Conservation (phyloP, 495 filamentous ascomycete genomes). For the Bombardia bombarda region DNA sequence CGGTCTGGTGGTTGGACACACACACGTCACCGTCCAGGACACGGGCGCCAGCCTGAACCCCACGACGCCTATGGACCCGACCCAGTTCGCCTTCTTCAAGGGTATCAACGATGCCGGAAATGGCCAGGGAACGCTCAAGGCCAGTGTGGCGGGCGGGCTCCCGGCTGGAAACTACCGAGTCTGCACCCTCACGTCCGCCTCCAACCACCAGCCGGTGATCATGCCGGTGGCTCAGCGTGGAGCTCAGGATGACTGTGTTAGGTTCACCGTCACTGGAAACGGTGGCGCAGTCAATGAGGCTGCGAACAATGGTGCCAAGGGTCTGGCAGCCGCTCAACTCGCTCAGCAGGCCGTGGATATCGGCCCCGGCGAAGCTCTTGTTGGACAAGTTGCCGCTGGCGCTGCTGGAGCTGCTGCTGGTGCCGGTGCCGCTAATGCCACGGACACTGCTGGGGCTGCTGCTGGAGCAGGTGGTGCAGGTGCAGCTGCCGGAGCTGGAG, state of each 20-base stretch:
- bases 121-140: slow-evolving; percentile 13
- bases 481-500: neutral
- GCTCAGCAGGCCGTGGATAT: slow-evolving; percentile 8
- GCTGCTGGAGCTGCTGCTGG: slow-evolving; percentile 7
- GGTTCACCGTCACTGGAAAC: slow-evolving; percentile 15
- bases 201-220: slow-evolving; percentile 22
- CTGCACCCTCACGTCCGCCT: slow-evolving; percentile 16
- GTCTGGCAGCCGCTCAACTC: slow-evolving; percentile 7
- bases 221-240: slow-evolving; percentile 25
- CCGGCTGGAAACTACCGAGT: slow-evolving; percentile 20
- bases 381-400: neutral
- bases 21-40: slow-evolving; percentile 52
- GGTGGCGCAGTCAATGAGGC: slow-evolving; percentile 9
- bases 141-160: slow-evolving; percentile 15
- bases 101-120: slow-evolving; percentile 21
- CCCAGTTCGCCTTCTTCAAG: slow-evolving; percentile 20
- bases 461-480: slow-evolving; percentile 3
- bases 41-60: slow-evolving; percentile 33
- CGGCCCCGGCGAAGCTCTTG: slow-evolving; percentile 8
- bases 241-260: slow-evolving; percentile 21
- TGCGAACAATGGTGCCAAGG: slow-evolving; percentile 13
- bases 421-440: slow-evolving; percentile 11
- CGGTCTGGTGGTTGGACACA: slow-evolving; percentile 45
- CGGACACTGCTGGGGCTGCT: neutral
- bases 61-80: slow-evolving; percentile 31